phyloP scores from a whole-genome alignment of 495 filamentous ascomycete genomes.

The Penicillium silybi region DNA sequence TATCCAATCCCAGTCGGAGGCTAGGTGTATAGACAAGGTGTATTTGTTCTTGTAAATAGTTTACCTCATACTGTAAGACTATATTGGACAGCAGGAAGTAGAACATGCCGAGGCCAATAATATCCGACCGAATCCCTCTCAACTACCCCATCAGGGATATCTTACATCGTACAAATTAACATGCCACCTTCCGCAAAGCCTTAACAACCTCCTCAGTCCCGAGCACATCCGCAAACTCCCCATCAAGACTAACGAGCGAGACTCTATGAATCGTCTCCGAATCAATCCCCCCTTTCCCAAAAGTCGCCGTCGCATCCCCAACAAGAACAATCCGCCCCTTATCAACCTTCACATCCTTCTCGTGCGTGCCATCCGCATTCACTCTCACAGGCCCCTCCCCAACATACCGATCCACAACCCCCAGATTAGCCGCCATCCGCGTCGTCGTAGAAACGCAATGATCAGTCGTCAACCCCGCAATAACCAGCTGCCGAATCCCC shows the following conservation, averaged over 20 bases:
- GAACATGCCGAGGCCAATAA: too few species aligned
- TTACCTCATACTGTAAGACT: too few species aligned
- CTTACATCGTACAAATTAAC: background rate
- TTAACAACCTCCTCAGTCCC: conserved; percentile 35
- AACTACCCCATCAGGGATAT: background rate
- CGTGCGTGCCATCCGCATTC: conserved; percentile 20
- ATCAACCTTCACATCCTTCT: conserved; percentile 19
- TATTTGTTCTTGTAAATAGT: too few species aligned
- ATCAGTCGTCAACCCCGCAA: conserved; percentile 47
- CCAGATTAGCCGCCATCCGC: conserved; percentile 47
- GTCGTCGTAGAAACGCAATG: conserved; percentile 50
- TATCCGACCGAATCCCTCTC: background rate
- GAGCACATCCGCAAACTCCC: conserved; percentile 44
- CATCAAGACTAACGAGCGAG: conserved; percentile 44
- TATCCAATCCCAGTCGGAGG: too few species aligned
- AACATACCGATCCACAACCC: conserved; percentile 34
- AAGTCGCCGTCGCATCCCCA: conserved; percentile 47
- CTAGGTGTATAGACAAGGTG: too few species aligned
- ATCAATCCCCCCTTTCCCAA: conserved; percentile 39
- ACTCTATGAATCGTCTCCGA: conserved; percentile 46
- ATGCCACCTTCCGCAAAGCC: conserved; percentile 14
- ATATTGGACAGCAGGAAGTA: too few species aligned
- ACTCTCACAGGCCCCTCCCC: conserved; percentile 14
- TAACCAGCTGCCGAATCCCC: conserved; percentile 34
- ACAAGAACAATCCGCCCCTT: conserved; percentile 44